Base-by-base conservation (phyloP, 2,329 filamentous ascomycete species). In the Cytospora piceicola region DNA sequence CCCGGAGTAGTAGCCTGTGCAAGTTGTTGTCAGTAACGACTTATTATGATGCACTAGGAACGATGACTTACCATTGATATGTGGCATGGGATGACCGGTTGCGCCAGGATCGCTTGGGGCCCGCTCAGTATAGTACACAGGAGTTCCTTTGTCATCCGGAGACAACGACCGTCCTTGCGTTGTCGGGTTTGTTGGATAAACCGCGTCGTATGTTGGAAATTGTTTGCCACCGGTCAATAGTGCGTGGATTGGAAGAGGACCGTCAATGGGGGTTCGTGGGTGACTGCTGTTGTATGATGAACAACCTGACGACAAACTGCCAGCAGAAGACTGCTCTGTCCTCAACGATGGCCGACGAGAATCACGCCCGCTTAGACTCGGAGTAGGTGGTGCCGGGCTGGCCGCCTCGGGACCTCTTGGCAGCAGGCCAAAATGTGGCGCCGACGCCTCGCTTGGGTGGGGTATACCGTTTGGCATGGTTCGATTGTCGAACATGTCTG, bases 171-270 rank as follows among this genome's bases (percentile, higher is more conserved):
- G 32, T 58, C 65, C 7, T 30, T 67, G 51, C 7, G 64, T 29
- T 3, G 54, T 49, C 22, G 67, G 49, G 17, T 36, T 67, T 27
- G 57, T 53, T 8, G 55, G 54, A 42, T 55, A 63, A 27, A 34
- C 55, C 58, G 56, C 32, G 60, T 61, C 52, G 65, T 58, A 46
- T 58, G 58, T 51, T 69, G 53, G 57, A 51, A 57, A 58, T 70
- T 54, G 70, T 69, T 70, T 67, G 68, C 55, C 62, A 67, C 61
- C 67, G 65, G 66, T 80, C 24, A 87, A 73, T 0, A 87, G 75
- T 0, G 83, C 80, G 68, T 86, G 84, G 29, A 87, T 86, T 1
- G 85, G 83, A 14, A 87, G 70, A 1, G 82, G 77, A 0, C 82
- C 80, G 46, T 86, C 84, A 56, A 81, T 79, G 0, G 81, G 78